Base-by-base conservation (phyloP, 371 early-diverging fungal species). In the Lichtheimia ramosa region DNA sequence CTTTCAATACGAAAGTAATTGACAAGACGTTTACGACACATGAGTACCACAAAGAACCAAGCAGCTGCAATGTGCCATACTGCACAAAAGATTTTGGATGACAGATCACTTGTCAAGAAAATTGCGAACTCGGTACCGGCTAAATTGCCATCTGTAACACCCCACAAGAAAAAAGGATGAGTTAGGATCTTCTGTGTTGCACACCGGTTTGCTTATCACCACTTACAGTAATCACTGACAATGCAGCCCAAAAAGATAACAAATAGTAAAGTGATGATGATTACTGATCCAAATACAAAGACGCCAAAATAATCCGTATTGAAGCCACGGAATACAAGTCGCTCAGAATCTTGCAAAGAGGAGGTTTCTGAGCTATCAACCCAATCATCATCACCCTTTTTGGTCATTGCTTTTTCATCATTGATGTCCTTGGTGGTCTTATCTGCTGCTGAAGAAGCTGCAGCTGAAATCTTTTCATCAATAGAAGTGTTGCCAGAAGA, bases 21-120 rank as follows among this genome's bases (percentile, higher is more conserved):
- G 56, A 83, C 80, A 10, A 85, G 49, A 12, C 81, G 74, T 43
- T 59, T 39, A 13, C 69, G 68, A 51, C 21, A 52, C 5, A 80
- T 65, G 51, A 85, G 73, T 50, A 89, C 62, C 7, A 66, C 58
- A 15, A 81, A 62, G 60, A 89, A 79, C 92, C 90, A 89, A 21
- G 85, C 64, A 1, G 79, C 80, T 6, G 82, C 67, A 52, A 89
- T 48, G 51, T 87, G 86, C 92, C 92, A 91, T 21, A 86, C 73
- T n/a, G 86, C 74, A 52, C 85, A 82, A 57, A 89, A 89, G 40
- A 84, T 82, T 21, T 77, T 71, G 50, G 83, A 83, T 3, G 85
- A 81, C 27, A 80, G 65, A 53, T 84, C 81, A 18, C 83, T 81
- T 60, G 82, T 66, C 49, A 78, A 73, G 59, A 88, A 84, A 10